Base-by-base conservation (phyloP, 1,284 basidiomycete species). In the Sporisorium exsertum region DNA sequence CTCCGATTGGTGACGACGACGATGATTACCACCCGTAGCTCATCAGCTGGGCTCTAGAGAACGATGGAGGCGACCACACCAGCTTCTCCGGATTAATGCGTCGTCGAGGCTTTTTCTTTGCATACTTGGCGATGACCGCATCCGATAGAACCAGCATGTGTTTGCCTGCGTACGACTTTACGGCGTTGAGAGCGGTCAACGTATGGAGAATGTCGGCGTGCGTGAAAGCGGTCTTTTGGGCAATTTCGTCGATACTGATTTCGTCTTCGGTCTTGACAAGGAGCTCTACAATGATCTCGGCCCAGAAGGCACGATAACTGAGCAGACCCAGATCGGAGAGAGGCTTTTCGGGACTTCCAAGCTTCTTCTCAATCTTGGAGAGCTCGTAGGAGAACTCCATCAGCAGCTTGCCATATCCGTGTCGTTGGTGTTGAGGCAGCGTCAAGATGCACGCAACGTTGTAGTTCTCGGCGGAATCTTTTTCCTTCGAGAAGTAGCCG, bases 381-480 rank as follows among this genome's bases (percentile, higher is more conserved):
- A 99, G 90, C 85, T 98, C 95, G 88, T 99, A 99, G 5, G 94
- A 95, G 85, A 99, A 99, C 85, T 99, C 95, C 87, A 99, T 99
- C 49, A 99, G 89, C 33, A 97, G 88, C 84, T 94, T 94, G 63
- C 97, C 97, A 86, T 94, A 98, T 1, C 96, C 96, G 81, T 93
- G 92, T 40, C 97, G 91, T 86, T 99, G 97, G 86, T 98, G 93
- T 86, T 99, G 97, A 8, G 97, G 97, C 42, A 99, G 89, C 12
- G 97, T 97, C 72, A 99, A 88, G 87, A 99, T 98, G 89, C 97
- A 99, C 0, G 97, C 96, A 58, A 99, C 93, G 86, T 99, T 99
- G 89, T 99, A 99, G 79, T 92, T 94, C 83, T 99, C 96, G 16
- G 96, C 93, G 7, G 91, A 97, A 86, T 99, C 97, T 86, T 99